These are phyloP conservation scores for Selenicereus undatus DNA, from an alignment of 148 eudicot genomes.

Conservation along the genomic window DNA sequence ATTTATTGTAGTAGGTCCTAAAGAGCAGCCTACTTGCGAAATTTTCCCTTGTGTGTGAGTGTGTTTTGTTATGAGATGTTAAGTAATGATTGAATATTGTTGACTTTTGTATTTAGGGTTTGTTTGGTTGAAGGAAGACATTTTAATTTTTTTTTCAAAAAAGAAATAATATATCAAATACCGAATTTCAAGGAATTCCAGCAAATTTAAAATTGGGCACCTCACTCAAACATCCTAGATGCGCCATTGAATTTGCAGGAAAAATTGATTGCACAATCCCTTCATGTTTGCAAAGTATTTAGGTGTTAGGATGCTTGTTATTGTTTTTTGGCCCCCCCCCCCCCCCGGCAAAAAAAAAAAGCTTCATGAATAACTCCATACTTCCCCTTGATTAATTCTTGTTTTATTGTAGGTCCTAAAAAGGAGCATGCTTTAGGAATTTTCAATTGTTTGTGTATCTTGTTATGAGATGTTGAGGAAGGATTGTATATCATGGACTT, in stretches of 20 bases:
- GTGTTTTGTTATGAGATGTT: background rate
- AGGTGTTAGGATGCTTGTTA: background rate
- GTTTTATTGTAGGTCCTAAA: background rate
- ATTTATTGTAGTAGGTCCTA: background rate
- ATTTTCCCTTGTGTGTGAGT: background rate
- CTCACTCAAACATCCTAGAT: too few species aligned
- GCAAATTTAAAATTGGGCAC: too few species aligned
- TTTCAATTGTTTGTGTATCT: background rate
- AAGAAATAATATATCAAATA: too few species aligned
- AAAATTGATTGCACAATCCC: background rate
- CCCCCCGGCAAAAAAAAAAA: too few species aligned
- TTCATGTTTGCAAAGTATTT: background rate
- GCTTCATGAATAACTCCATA: too few species aligned
- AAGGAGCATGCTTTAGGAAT: background rate
- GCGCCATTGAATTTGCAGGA: too few species aligned
- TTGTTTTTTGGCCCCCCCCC: background rate
- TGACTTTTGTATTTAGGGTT: too few species aligned
- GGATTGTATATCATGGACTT: background rate
- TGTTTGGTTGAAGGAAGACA: too few species aligned
- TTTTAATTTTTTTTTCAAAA: too few species aligned
- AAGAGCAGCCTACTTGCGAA: background rate
- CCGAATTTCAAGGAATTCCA: too few species aligned
- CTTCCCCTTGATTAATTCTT: too few species aligned
- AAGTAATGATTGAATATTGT: background rate
- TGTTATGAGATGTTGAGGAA: background rate